phyloP scores from a whole-genome alignment of 257 asterid genomes.

The Henckelia pumila region DNA sequence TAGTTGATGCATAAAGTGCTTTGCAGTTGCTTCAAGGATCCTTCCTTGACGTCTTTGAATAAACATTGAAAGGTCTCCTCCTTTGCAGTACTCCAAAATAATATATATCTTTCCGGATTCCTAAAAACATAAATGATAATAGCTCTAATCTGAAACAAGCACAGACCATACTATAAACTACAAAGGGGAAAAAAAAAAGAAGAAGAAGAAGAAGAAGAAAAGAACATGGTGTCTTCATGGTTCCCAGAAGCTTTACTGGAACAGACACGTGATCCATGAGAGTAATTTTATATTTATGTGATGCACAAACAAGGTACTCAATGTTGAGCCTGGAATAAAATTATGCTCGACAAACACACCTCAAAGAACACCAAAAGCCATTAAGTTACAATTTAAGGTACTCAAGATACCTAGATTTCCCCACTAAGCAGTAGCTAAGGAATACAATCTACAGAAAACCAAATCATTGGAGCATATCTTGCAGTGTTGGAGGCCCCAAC shows the following conservation, averaged over 20 bases:
- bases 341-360: background rate
- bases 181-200: no score
- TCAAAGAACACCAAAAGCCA: constrained; percentile 13
- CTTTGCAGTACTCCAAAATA: constrained; percentile 86
- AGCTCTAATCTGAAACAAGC: background rate
- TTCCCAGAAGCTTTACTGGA: background rate
- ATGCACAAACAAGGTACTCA: background rate
- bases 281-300: background rate
- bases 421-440: constrained; percentile 7
- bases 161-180: background rate
- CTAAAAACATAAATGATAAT: constrained; percentile 39
- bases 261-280: background rate
- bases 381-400: constrained; percentile 15
- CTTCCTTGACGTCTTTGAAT: constrained; percentile 69
- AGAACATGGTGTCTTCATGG: background rate
- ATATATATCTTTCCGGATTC: constrained; percentile 85
- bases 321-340: background rate
- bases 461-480: background rate
- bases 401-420: constrained; percentile 5
- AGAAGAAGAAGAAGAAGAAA: background rate
- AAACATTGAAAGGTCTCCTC: constrained; percentile 85
- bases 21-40: constrained; percentile 82
- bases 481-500: background rate
- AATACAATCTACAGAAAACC: constrained; percentile 1
- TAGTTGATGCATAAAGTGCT: constrained; percentile 88